Base-by-base conservation (phyloP, 2,329 filamentous ascomycete species). In the Claviceps humidiphila region DNA sequence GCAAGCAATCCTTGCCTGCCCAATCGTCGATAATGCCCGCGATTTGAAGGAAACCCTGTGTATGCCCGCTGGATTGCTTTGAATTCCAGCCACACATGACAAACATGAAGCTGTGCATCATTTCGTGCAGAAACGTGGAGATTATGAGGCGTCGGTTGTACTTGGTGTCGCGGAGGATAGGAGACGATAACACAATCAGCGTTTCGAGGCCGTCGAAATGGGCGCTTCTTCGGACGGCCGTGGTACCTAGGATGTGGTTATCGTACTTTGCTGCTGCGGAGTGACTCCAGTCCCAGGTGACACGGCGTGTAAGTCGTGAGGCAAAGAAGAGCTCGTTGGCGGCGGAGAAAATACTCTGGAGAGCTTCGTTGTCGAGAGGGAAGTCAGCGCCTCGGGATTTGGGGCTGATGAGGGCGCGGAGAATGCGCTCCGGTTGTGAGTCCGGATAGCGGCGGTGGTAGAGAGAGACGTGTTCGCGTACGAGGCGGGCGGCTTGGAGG, bases 101-200 rank as follows among this genome's bases (percentile, higher is more conserved):
- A 57, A 84, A 84, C 16, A 84, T 68, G 60, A 82, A 84, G 64
- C 80, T 80, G 65, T 84, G 81, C 47, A 84, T 80, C 58, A 84
- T 74, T 64, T 85, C 81, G 60, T 84, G 81, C 47, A 85, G 60
- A 56, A 85, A 83, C 0, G 81, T 81, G 6, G 77, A 79, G 48
- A 84, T 81, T 51, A 84, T 71, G 16, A 84, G 69, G 6, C 78
- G 71, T 5, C 80, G 68, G 61, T 80, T 81, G 63, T 80, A 84
- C 48, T 68, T 71, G 14, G 65, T 70, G 56, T 77, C 71, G 41
- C 68, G 69, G n/a, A 84, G 70, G 14, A 84, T 80, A 0, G 78
- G 75, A 2, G 72, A 71, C 4, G 80, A 83, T 13, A 84, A 67
- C 4, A 81, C 74, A 49, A 85, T 81, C 26, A 82, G 68, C 1